phyloP scores from a whole-genome alignment of 345 rosid species.

The Durio zibethinus region DNA sequence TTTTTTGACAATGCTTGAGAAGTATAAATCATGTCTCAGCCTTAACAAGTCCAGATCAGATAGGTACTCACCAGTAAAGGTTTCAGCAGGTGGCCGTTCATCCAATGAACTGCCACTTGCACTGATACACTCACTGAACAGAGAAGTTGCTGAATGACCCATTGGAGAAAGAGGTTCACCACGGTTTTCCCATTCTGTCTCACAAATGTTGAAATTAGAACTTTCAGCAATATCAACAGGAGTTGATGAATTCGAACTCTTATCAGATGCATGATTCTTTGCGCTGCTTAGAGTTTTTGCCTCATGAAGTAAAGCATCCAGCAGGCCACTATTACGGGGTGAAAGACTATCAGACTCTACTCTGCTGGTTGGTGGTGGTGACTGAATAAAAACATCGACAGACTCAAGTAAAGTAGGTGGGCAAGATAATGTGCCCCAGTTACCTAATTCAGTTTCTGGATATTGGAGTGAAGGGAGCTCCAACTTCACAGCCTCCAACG shows the following conservation, averaged over 20 bases:
- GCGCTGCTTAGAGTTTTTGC: conserved; percentile 64
- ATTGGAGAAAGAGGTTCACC: conserved; percentile 56
- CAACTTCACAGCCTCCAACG: conserved; percentile 81
- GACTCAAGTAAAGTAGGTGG: conserved; percentile 67
- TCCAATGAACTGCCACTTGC: conserved; percentile 61
- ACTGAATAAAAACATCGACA: conserved; percentile 74
- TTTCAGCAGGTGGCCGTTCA: conserved; percentile 41
- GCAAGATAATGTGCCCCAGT: conserved; percentile 64
- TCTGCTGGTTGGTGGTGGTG: conserved; percentile 59
- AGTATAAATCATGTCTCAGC: not conserved
- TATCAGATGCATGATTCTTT: conserved; percentile 64
- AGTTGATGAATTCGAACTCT: conserved; percentile 62
- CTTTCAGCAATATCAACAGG: conserved; percentile 54
- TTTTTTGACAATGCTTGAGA: not conserved
- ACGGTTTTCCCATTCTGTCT: conserved; percentile 59
- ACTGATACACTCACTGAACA: conserved; percentile 50
- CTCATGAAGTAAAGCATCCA: conserved; percentile 85
- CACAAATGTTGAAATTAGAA: conserved; percentile 42
- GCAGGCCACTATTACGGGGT: conserved; percentile 76
- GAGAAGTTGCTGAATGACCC: conserved; percentile 58
- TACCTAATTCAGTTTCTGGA: conserved; percentile 70
- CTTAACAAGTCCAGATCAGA: conserved; percentile 9
- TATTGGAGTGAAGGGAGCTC: conserved; percentile 99
- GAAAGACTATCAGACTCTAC: conserved; percentile 55
- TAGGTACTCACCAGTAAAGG: conserved; percentile 42